phyloP scores from a whole-genome alignment of 2,329 filamentous ascomycete species.

The Penicillium corylophilum region DNA sequence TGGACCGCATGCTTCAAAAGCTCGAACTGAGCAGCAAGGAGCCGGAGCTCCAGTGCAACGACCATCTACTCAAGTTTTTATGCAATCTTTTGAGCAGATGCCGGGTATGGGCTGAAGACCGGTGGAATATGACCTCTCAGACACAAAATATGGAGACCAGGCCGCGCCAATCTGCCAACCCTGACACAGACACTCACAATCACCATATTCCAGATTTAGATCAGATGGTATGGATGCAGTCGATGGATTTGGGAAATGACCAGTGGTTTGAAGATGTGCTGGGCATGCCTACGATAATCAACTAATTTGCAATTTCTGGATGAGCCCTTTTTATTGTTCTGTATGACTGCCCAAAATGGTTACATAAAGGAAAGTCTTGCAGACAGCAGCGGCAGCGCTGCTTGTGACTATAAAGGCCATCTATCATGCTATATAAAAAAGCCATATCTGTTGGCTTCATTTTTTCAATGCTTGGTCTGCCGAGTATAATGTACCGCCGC shows the following conservation, averaged over 20 bases:
- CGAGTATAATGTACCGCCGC: too few species aligned
- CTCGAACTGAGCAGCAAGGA: slow-evolving; percentile 29
- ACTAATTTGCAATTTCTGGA: neutral
- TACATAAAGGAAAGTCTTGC: neutral
- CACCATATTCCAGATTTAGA: slow-evolving; percentile 24
- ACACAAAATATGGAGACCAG: slow-evolving; percentile 1
- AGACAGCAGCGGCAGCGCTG: too few species aligned
- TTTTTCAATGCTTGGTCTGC: too few species aligned
- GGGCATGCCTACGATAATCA: slow-evolving; percentile 6
- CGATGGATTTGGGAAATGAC: slow-evolving; percentile 30
- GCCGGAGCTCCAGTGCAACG: slow-evolving; percentile 27
- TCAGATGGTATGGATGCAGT: slow-evolving; percentile 30
- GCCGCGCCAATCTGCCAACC: neutral
- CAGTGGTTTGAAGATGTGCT: slow-evolving; percentile 26
- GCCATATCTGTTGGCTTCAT: too few species aligned
- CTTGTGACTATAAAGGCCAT: too few species aligned
- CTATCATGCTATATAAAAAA: too few species aligned
- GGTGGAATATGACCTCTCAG: slow-evolving; percentile 16
- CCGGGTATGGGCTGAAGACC: slow-evolving; percentile 20
- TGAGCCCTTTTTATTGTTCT: neutral
- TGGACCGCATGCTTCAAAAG: slow-evolving; percentile 33
- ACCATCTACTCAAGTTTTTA: slow-evolving; percentile 27
- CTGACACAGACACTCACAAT: slow-evolving; percentile 5
- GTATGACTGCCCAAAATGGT: neutral
- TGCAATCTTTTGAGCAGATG: slow-evolving; percentile 27